Conservation (phyloP, 768 basidiomycete species). For the Candolleomyces aberdarensis region DNA sequence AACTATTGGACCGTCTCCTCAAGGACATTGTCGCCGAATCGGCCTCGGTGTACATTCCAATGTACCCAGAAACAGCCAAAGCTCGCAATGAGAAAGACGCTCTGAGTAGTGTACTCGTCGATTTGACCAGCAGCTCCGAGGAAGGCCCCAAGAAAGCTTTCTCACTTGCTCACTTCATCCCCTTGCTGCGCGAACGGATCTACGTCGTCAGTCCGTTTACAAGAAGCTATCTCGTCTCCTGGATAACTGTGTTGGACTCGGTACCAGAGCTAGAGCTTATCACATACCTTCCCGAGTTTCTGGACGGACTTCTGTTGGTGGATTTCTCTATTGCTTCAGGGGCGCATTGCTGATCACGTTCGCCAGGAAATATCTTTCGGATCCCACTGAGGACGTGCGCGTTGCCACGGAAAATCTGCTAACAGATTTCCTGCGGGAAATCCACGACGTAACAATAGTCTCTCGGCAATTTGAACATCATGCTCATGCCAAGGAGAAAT, state of each 20-base stretch:
- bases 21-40: slow-evolving; percentile 98
- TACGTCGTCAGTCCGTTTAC: slow-evolving; percentile 96
- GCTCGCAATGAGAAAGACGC: slow-evolving; percentile 57
- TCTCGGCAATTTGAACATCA: slow-evolving; percentile 63
- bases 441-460: slow-evolving; percentile 78
- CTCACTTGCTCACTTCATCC: slow-evolving; percentile 92
- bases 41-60: slow-evolving; percentile 90
- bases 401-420: slow-evolving; percentile 88
- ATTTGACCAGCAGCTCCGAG: slow-evolving; percentile 46
- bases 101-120: slow-evolving; percentile 57
- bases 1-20: slow-evolving; percentile 92
- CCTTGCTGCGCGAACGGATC: slow-evolving; percentile 87
- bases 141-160: slow-evolving; percentile 72
- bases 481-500: slow-evolving; percentile 15
- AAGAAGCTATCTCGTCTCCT: slow-evolving; percentile 92
- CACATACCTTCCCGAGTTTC: slow-evolving; percentile 89
- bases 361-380: slow-evolving; percentile 87
- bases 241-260: slow-evolving; percentile 94
- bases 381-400: slow-evolving; percentile 91
- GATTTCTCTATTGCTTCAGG: neutral
- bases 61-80: slow-evolving; percentile 78
- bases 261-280: slow-evolving; percentile 96
- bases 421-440: slow-evolving; percentile 87
- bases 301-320: slow-evolving; percentile 88
- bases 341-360: neutral